phyloP scores from a whole-genome alignment of 2,329 filamentous ascomycete genomes.

The Alternaria solani region DNA sequence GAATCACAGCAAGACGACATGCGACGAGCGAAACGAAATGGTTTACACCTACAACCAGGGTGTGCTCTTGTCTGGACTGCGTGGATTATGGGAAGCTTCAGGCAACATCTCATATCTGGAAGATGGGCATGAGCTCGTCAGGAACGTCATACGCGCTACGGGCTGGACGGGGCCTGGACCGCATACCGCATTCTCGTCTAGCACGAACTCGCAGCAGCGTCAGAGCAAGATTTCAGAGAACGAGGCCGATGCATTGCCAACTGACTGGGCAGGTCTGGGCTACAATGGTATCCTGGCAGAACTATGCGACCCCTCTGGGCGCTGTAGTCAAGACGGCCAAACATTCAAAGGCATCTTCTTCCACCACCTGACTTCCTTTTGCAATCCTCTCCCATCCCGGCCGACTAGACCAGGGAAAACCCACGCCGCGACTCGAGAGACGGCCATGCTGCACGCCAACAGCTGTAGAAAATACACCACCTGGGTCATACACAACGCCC shows the following conservation, averaged over 20 bases:
- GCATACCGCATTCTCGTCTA: slow-evolving; percentile 2
- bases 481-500: slow-evolving; percentile 83
- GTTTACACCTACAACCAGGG: slow-evolving; percentile 97
- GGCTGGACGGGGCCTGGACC: slow-evolving; percentile 67
- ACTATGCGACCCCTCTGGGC: slow-evolving; percentile 75
- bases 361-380: slow-evolving; percentile 84
- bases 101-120: slow-evolving; percentile 74
- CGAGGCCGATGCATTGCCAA: neutral
- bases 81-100: slow-evolving; percentile 81
- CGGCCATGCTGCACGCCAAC: slow-evolving; percentile 58
- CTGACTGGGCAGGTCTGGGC: slow-evolving; percentile 75
- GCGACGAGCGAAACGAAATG: slow-evolving; percentile 84
- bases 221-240: neutral
- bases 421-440: slow-evolving; percentile 43
- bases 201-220: neutral
- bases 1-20: slow-evolving; percentile 71
- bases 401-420: slow-evolving; percentile 58
- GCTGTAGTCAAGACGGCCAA: slow-evolving; percentile 83
- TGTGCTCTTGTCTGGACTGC: slow-evolving; percentile 81
- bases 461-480: slow-evolving; percentile 71
- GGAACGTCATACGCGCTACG: slow-evolving; percentile 77
- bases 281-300: slow-evolving; percentile 85
- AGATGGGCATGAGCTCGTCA: slow-evolving; percentile 81
- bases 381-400: slow-evolving; percentile 65
- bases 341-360: slow-evolving; percentile 97